Conservation (phyloP, 306 rosid genomes). For the Argentina anserina region DNA sequence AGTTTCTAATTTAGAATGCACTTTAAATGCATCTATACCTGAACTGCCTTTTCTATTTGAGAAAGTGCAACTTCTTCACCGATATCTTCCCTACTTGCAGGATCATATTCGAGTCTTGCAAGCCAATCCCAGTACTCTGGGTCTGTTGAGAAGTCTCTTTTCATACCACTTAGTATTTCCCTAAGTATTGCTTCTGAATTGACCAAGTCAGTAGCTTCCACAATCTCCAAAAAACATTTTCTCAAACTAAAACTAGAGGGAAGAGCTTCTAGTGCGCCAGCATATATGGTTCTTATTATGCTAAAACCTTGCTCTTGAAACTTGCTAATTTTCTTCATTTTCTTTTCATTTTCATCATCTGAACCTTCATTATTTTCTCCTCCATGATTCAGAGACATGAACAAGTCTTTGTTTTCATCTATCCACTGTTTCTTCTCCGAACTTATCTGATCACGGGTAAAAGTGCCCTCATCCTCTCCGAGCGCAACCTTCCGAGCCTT, state of each 20-base stretch:
- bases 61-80: slow-evolving; percentile 41
- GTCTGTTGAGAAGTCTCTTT: slow-evolving; percentile 56
- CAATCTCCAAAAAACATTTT: slow-evolving; percentile 67
- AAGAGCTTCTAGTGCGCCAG: slow-evolving; percentile 63
- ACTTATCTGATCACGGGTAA: slow-evolving; percentile 35
- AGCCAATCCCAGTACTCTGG: slow-evolving; percentile 94
- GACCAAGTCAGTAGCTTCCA: slow-evolving; percentile 69
- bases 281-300: slow-evolving; percentile 54
- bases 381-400: slow-evolving; percentile 55
- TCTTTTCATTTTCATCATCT: slow-evolving; percentile 31
- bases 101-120: slow-evolving; percentile 55
- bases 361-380: slow-evolving; percentile 29
- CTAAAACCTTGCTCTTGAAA: slow-evolving; percentile 59
- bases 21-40: slow-evolving; percentile 43
- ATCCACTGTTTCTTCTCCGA: slow-evolving; percentile 69
- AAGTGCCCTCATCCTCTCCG: slow-evolving; percentile 78
- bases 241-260: slow-evolving; percentile 72
- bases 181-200: slow-evolving; percentile 55
- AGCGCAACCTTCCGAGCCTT: slow-evolving; percentile 91
- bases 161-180: slow-evolving; percentile 62
- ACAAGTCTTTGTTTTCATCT: slow-evolving; percentile 71
- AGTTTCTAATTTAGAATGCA: not conserved
- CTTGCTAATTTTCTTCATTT: slow-evolving; percentile 33
- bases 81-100: slow-evolving; percentile 30
- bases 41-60: slow-evolving; percentile 51